A percentile compares a stretch with the other conserved stretches of the same genome.
These are phyloP conservation scores for Bolboschoenoplectus hybrid DNA, from an alignment of 202 grass and related monocot species.

Conservation along the genomic window DNA sequence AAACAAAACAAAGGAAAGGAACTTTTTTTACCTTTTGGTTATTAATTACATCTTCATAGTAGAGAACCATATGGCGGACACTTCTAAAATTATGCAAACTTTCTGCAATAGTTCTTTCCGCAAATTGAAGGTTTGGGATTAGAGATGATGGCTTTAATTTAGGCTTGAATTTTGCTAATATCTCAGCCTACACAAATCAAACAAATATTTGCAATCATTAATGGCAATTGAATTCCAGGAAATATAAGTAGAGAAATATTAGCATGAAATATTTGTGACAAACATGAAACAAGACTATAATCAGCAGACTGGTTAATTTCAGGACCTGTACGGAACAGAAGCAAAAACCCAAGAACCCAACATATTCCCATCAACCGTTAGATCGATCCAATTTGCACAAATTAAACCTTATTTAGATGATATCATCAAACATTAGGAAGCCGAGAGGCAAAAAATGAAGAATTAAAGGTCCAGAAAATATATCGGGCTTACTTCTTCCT, in stretches of 20 bases:
- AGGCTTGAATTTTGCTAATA: conserved; percentile 89
- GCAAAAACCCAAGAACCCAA: neutral
- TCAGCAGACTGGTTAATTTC: neutral
- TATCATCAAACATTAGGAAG: conserved; percentile 23
- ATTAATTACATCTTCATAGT: conserved; percentile 79
- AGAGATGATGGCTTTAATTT: conserved; percentile 62
- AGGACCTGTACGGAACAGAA: neutral
- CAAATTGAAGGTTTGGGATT: conserved; percentile 55
- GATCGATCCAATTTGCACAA: conserved; percentile 9
- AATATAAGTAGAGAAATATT: neutral
- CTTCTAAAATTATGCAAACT: conserved; percentile 65
- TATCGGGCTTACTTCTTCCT: conserved; percentile 62
- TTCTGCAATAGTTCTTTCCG: conserved; percentile 67
- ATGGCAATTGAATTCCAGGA: neutral
- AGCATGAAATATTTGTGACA: neutral
- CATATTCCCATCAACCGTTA: neutral
- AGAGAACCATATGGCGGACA: conserved; percentile 66
- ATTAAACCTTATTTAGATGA: conserved; percentile 17
- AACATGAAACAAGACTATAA: neutral
- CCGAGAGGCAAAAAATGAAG: neutral
- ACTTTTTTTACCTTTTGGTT: conserved; percentile 54
- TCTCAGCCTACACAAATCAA: conserved; percentile 66
- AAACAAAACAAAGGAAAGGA: neutral
- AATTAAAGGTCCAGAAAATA: neutral
- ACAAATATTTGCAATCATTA: conserved; percentile 19